Base-by-base conservation (phyloP, 2,329 filamentous ascomycete genomes). In the Coleophoma eucalyptorum region DNA sequence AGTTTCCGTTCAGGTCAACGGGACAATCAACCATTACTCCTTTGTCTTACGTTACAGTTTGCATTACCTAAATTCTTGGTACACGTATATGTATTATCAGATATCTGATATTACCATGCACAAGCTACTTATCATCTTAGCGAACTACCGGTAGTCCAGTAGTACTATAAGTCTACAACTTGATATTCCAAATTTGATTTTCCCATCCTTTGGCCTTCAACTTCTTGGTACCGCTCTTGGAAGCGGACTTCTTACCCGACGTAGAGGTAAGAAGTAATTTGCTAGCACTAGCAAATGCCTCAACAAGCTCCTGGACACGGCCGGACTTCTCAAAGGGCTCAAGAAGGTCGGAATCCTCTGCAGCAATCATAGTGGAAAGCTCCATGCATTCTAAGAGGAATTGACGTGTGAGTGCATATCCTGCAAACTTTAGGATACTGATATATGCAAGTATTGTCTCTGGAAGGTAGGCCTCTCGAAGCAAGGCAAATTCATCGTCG, bases 331-430 rank as follows among this genome's bases (percentile, higher is more conserved):
- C 68, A 58, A 94, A 88, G 42, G 81, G 78, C 20, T 74, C 69
- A 1, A 86, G 81, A 38, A 93, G 69, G 58, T 86, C 84, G 20
- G 84, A 84, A 53, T 78, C 80, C 56, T 84, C 81, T 50, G 87
- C 83, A 2, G 93, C 90, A 46, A 96, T 79, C 2, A 84, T 66
- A 1, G 85, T 83, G 1, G 90, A 86, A 15, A 99, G 75, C 52
- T 96, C 89, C 88, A 99, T 93, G 61, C 86, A 89, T 64, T 93
- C 85, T 21, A 94, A 78, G 16, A 96, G 76, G 57, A 87, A 81
- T 52, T 93, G 89, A 41, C 90, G 84, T 43, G 84, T 86, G 41
- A 95, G 73, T 45, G 82, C 78, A 43, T 83, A 84, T 3, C 90
- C 90, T 0, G 88, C 87, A 63, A 87, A 88, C 65, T 95, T 88